phyloP scores from a whole-genome alignment of 1,139 yeast genomes.

The Magnusiomyces magnusii region DNA sequence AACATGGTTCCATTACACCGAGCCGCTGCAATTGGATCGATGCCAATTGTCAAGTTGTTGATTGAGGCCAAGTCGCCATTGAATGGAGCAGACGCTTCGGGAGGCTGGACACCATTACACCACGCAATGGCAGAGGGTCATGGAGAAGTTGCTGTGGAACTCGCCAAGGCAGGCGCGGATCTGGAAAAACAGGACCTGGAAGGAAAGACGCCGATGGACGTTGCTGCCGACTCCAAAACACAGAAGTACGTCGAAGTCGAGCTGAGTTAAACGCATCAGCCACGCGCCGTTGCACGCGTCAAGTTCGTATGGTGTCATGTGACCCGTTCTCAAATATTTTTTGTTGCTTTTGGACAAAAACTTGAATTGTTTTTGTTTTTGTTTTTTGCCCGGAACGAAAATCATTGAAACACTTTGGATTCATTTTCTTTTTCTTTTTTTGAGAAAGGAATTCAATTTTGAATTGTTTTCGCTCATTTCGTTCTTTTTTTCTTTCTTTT shows the following conservation, averaged over 20 bases:
- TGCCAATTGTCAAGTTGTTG: slow-evolving; percentile 44
- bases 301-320: background rate
- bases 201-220: slow-evolving; percentile 52
- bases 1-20: slow-evolving; percentile 68
- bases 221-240: slow-evolving; percentile 49
- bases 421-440: background rate
- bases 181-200: slow-evolving; percentile 40
- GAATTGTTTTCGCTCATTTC: background rate
- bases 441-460: background rate
- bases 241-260: slow-evolving; percentile 2
- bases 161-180: slow-evolving; percentile 67
- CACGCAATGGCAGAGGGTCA: slow-evolving; percentile 92
- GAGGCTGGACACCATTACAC: slow-evolving; percentile 87
- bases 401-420: no score
- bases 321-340: background rate
- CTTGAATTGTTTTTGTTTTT: background rate
- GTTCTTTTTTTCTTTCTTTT: background rate
- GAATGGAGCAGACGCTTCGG: slow-evolving; percentile 59
- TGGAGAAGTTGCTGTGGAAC: slow-evolving; percentile 60
- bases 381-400: no score
- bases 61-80: slow-evolving; percentile 51
- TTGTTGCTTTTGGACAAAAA: background rate
- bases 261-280: background rate
- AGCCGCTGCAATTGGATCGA: slow-evolving; percentile 74
- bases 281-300: background rate